Conservation (phyloP, 2,329 filamentous ascomycete species). For the Ceratocystis cacaofunesta region DNA sequence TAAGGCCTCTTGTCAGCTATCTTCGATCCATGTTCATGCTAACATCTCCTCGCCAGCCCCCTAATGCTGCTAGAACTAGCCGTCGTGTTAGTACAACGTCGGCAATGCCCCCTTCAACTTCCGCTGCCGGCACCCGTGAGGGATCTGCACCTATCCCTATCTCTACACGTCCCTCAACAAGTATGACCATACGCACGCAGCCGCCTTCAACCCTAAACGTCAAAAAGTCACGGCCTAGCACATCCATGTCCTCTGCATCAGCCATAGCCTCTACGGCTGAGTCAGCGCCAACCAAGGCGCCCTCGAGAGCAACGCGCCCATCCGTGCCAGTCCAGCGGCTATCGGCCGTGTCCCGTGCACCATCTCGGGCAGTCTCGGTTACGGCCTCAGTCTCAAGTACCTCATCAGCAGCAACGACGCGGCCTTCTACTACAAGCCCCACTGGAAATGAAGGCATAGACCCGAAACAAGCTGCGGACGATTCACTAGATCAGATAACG, state of each 20-base stretch:
- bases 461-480: constrained; percentile 18
- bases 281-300: neutral
- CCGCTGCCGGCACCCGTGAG: neutral
- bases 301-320: neutral
- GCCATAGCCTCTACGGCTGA: neutral
- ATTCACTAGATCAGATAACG: constrained; percentile 40
- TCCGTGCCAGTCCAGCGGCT: neutral
- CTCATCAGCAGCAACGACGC: constrained; percentile 11
- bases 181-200: constrained; percentile 4
- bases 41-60: neutral
- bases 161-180: constrained; percentile 4
- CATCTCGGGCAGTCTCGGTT: constrained; percentile 5
- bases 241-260: constrained; percentile 5
- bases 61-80: constrained; percentile 13
- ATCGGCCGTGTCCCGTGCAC: constrained; percentile 4
- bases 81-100: constrained; percentile 38
- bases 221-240: constrained; percentile 15
- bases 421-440: constrained; percentile 14
- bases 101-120: constrained; percentile 20
- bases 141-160: neutral
- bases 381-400: neutral
- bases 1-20: constrained; percentile 17
- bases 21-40: neutral
- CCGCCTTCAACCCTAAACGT: constrained; percentile 5
- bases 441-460: neutral